A percentile compares a stretch with the other conserved stretches of the same genome.
These are phyloP conservation scores for Phytophthora aleatoria DNA, from an alignment of 352 stramenopile species.

Conservation along the genomic window DNA sequence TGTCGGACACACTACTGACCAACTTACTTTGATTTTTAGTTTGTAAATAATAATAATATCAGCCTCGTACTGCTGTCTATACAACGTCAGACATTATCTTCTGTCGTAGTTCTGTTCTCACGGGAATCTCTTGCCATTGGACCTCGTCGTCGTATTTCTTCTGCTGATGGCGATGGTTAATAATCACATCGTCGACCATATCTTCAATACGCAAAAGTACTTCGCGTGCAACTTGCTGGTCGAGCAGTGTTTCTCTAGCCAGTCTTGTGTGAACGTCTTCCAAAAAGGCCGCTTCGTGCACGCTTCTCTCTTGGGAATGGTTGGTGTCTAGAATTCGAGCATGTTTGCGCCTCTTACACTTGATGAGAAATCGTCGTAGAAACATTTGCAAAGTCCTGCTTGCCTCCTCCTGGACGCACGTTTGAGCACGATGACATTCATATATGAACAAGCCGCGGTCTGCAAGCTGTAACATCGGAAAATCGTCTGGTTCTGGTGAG, in stretches of 20 bases:
- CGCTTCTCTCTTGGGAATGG: not conserved
- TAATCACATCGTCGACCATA: conserved; percentile 40
- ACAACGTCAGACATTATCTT: conserved; percentile 21
- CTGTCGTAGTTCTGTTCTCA: conserved; percentile 47
- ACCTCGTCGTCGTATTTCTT: conserved; percentile 28
- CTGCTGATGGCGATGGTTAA: conserved; percentile 16
- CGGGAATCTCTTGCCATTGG: conserved; percentile 39
- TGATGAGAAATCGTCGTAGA: conserved; percentile 20
- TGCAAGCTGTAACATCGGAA: conserved; percentile 36
- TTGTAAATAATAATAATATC: not conserved
- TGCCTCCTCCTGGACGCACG: conserved; percentile 38
- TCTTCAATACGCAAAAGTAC: conserved; percentile 41
- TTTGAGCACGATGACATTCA: conserved; percentile 37
- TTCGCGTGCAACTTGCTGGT: conserved; percentile 32
- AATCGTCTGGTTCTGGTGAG: conserved; percentile 26
- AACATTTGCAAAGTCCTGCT: conserved; percentile 45
- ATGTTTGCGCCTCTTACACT: conserved; percentile 3
- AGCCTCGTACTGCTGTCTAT: conserved; percentile 3
- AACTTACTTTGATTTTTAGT: conserved; percentile 22
- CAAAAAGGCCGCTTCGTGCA: not conserved
- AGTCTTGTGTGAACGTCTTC: conserved; percentile 21
- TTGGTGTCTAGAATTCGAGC: not conserved
- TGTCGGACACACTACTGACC: conserved; percentile 47
- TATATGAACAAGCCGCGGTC: conserved; percentile 49
- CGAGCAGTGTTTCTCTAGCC: conserved; percentile 20